Conservation (phyloP, 495 filamentous ascomycete genomes). For the Aspergillus indologenus region DNA sequence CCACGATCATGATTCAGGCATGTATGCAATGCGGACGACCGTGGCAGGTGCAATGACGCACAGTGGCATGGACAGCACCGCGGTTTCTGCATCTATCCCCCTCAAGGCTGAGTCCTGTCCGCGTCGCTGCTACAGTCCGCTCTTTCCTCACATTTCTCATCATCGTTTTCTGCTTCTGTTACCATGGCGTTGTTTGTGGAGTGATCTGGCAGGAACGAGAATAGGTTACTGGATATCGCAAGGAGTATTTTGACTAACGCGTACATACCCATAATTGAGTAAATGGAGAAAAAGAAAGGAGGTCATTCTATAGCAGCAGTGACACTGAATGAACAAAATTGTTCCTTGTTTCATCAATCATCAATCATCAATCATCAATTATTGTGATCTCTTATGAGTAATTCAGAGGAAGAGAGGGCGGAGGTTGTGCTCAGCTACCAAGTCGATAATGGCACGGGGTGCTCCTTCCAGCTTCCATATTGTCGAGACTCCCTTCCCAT, state of each 20-base stretch:
- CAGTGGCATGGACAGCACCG: background rate
- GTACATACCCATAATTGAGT: conserved; percentile 17
- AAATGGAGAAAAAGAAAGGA: conserved; percentile 2
- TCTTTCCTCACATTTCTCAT: conserved; percentile 7
- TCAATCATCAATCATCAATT: too few species aligned
- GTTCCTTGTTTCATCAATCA: background rate
- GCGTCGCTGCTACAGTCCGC: background rate
- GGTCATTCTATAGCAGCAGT: background rate
- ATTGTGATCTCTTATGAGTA: too few species aligned
- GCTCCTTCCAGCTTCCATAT: too few species aligned
- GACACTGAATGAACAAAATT: background rate
- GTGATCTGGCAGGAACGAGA: conserved; percentile 34
- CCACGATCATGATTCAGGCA: conserved; percentile 19
- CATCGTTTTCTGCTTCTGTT: conserved; percentile 28
- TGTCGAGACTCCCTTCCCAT: too few species aligned
- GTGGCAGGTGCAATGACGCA: conserved; percentile 4
- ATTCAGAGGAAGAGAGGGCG: too few species aligned
- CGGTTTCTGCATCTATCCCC: background rate
- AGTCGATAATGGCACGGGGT: too few species aligned
- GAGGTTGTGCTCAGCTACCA: too few species aligned
- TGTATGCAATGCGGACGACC: conserved; percentile 19
- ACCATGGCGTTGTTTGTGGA: conserved; percentile 39
- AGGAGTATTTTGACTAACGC: conserved; percentile 21
- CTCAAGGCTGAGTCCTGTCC: background rate
- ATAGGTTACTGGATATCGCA: conserved; percentile 33